A percentile compares a stretch with the other conserved stretches of the same genome.
Evolutionary conservation across 192 early-diverging fungal genomes (phyloP).

Genomic region (Mortierella antarctica): DNA sequence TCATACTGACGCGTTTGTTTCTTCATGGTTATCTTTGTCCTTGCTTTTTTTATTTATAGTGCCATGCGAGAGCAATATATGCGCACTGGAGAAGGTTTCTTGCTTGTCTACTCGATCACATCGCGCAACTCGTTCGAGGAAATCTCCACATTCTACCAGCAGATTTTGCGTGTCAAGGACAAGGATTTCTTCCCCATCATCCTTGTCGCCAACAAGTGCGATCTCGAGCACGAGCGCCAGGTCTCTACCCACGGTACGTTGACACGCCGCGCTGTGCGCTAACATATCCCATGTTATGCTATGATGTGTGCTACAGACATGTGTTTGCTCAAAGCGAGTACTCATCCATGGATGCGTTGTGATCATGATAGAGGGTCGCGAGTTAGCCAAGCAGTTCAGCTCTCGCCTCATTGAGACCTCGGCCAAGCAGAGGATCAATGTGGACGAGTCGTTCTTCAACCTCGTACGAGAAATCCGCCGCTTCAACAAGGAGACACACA

Average conservation of each 20-base stretch:
- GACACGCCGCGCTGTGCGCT: neutral
- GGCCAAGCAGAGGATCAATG: constrained; percentile 89
- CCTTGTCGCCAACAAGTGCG: constrained; percentile 95
- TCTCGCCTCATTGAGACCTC: constrained; percentile 90
- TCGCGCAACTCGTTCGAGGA: constrained; percentile 93
- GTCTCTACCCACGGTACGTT: constrained; percentile 71
- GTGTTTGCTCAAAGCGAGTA: neutral
- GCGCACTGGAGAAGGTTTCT: constrained; percentile 94
- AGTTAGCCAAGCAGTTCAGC: constrained; percentile 79
- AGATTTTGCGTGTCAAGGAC: constrained; percentile 97
- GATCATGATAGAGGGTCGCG: constrained; percentile 73
- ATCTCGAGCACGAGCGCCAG: constrained; percentile 84
- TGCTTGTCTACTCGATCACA: constrained; percentile 94
- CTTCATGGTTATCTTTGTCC: constrained; percentile 17
- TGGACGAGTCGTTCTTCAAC: constrained; percentile 91
- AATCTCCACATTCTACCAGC: constrained; percentile 90
- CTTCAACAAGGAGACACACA: constrained; percentile 78
- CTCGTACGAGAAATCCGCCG: constrained; percentile 89
- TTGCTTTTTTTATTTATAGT: constrained; percentile 49
- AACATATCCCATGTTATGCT: neutral
- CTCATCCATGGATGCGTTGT: neutral
- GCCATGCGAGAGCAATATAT: constrained; percentile 98
- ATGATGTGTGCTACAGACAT: neutral
- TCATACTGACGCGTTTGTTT: neutral
- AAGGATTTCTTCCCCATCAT: constrained; percentile 90